Evolutionary conservation across 192 early-diverging fungal species (phyloP).

Genomic region (Gryganskiella cystojenkinii): DNA sequence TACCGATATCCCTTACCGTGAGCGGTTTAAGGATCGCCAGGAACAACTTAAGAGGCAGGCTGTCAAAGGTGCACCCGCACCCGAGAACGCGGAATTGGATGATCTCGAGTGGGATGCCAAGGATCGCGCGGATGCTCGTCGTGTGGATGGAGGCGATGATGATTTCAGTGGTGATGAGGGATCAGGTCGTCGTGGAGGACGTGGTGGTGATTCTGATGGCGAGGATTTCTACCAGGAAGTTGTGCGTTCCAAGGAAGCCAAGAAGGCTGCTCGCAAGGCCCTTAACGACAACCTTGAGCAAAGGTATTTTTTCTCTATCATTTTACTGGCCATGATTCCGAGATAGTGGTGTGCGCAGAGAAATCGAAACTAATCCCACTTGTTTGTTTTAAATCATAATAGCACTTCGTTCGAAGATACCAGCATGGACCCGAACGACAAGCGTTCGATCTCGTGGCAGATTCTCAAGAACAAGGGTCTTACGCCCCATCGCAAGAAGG

Average conservation of each 20-base stretch:
- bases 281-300: conserved; percentile 56
- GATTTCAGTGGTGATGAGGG: conserved; percentile 34
- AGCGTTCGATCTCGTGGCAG: conserved; percentile 86
- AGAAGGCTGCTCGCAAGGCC: conserved; percentile 61
- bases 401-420: conserved; percentile 52
- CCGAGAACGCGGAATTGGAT: conserved; percentile 62
- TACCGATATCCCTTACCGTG: conserved; percentile 84
- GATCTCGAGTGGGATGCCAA: conserved; percentile 70
- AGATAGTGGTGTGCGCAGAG: neutral
- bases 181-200: conserved; percentile 12
- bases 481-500: conserved; percentile 91
- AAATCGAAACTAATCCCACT: neutral
- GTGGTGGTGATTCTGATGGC: conserved; percentile 44
- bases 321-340: neutral
- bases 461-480: conserved; percentile 98
- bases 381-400: neutral
- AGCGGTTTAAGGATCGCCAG: conserved; percentile 57
- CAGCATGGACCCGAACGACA: conserved; percentile 63
- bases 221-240: conserved; percentile 65
- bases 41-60: conserved; percentile 46
- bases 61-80: conserved; percentile 56
- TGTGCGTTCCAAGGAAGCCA: conserved; percentile 57
- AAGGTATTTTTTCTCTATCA: conserved; percentile 16
- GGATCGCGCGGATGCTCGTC: conserved; percentile 62
- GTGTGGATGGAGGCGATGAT: conserved; percentile 53